phyloP scores from a whole-genome alignment of 2,329 filamentous ascomycete species.

The Fusarium sulawesiense region DNA sequence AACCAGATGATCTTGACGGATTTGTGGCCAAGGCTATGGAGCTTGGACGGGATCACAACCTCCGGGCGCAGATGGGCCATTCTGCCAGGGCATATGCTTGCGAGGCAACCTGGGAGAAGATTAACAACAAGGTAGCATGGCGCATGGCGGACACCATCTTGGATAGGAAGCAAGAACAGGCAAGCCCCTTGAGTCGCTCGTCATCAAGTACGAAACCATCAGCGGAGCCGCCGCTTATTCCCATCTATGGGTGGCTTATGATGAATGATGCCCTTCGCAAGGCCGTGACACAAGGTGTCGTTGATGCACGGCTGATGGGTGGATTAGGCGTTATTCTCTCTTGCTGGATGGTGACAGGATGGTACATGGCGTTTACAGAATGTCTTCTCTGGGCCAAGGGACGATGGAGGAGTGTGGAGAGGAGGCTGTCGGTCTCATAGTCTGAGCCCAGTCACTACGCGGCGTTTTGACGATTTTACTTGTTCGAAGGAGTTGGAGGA shows the following conservation, averaged over 20 bases:
- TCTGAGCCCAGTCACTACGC: not conserved
- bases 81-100: slow-evolving; percentile 67
- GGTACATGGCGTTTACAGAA: slow-evolving; percentile 63
- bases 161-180: slow-evolving; percentile 54
- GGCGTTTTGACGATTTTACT: slow-evolving; percentile 12
- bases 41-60: slow-evolving; percentile 58
- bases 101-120: slow-evolving; percentile 76
- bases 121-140: slow-evolving; percentile 76
- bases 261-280: slow-evolving; percentile 56
- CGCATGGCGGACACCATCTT: slow-evolving; percentile 67
- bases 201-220: slow-evolving; percentile 31
- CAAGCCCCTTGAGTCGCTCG: slow-evolving; percentile 18
- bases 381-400: slow-evolving; percentile 55
- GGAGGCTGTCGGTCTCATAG: slow-evolving; percentile 35
- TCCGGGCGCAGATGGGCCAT: slow-evolving; percentile 59
- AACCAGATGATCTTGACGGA: slow-evolving; percentile 66
- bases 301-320: slow-evolving; percentile 58
- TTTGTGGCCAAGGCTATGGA: slow-evolving; percentile 67
- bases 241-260: slow-evolving; percentile 58
- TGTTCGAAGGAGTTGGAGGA: slow-evolving; percentile 13
- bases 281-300: slow-evolving; percentile 51
- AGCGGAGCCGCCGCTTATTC: slow-evolving; percentile 51
- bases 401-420: slow-evolving; percentile 47
- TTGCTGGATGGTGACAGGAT: slow-evolving; percentile 62
- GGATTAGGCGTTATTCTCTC: slow-evolving; percentile 60